Percentiles rank a stretch among this genome's conserved stretches.
phyloP scores from a whole-genome alignment of 805 yeast species.

The Candida namnaoensis region DNA sequence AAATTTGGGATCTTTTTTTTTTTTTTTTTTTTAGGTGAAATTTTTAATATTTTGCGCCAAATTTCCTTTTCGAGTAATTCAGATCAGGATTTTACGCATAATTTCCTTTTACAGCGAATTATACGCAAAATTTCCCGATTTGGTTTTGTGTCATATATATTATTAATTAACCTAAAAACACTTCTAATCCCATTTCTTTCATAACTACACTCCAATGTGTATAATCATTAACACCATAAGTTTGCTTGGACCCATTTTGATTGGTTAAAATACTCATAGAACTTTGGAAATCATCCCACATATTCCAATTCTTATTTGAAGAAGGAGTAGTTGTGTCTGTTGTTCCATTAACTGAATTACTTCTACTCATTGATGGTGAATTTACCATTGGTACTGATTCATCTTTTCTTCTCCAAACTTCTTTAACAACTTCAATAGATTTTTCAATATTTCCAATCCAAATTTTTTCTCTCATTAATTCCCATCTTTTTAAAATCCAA shows the following conservation, averaged over 20 bases:
- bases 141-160: no score
- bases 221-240: constrained; percentile 36
- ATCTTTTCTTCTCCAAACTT: constrained; percentile 63
- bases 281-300: not conserved
- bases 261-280: not conserved
- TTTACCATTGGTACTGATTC: constrained; percentile 10
- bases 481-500: constrained; percentile 57
- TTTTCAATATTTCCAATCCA: constrained; percentile 63
- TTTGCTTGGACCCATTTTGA: constrained; percentile 7
- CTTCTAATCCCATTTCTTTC: constrained; percentile 77
- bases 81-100: no score
- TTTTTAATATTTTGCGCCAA: no score
- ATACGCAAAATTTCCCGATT: no score
- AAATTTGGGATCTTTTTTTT: no score
- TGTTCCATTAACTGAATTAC: no score
- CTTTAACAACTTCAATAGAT: constrained; percentile 60
- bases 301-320: not conserved
- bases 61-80: no score
- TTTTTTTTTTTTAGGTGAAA: no score
- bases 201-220: constrained; percentile 63
- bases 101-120: not conserved
- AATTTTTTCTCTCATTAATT: constrained; percentile 37
- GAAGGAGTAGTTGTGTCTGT: no score
- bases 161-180: constrained; percentile 32
- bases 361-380: not conserved